Conservation (phyloP, 495 filamentous ascomycete genomes). For the Penicillium bovifimosum region DNA sequence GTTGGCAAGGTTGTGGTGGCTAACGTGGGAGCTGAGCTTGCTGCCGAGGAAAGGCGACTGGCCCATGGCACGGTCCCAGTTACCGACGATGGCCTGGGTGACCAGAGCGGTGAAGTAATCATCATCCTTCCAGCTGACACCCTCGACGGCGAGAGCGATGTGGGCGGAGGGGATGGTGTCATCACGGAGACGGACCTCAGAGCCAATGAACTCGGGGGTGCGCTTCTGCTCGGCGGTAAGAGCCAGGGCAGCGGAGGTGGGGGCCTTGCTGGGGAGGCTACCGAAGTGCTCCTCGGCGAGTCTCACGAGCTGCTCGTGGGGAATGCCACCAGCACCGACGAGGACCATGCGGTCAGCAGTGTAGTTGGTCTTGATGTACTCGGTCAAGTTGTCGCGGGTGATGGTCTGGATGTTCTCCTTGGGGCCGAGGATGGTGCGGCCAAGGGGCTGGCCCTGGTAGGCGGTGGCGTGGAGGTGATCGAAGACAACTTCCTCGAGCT, state of each 20-base stretch:
- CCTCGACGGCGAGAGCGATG: conserved; percentile 98
- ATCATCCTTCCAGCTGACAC: conserved; percentile 98
- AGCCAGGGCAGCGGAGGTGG: conserved; percentile 60
- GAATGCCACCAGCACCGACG: conserved; percentile 89
- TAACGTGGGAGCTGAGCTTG: conserved; percentile 91
- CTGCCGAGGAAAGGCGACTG: conserved; percentile 92
- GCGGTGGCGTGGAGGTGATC: conserved; percentile 98
- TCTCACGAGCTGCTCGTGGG: conserved; percentile 88
- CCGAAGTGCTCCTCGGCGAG: conserved; percentile 97
- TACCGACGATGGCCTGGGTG: conserved; percentile 96
- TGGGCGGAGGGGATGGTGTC: conserved; percentile 94
- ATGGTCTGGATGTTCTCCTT: conserved; percentile 98
- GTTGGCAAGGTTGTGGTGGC: conserved; percentile 91
- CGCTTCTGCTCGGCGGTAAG: conserved; percentile 66
- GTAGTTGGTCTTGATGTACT: conserved; percentile 99
- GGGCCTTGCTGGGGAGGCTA: conserved; percentile 62
- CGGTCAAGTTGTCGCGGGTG: conserved; percentile 76
- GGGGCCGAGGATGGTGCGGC: conserved; percentile 95
- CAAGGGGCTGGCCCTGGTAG: conserved; percentile 90
- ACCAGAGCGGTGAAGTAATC: conserved; percentile 98
- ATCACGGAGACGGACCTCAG: conserved; percentile 89
- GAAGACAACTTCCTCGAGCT: conserved; percentile 98
- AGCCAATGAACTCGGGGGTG: conserved; percentile 91
- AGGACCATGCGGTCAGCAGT: conserved; percentile 99
- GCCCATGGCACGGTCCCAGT: conserved; percentile 99